Evolutionary conservation across 2,329 filamentous ascomycete genomes (phyloP), one percentile per base, ranked within the genome.

Genomic region (Didymella arachidicola): DNA sequence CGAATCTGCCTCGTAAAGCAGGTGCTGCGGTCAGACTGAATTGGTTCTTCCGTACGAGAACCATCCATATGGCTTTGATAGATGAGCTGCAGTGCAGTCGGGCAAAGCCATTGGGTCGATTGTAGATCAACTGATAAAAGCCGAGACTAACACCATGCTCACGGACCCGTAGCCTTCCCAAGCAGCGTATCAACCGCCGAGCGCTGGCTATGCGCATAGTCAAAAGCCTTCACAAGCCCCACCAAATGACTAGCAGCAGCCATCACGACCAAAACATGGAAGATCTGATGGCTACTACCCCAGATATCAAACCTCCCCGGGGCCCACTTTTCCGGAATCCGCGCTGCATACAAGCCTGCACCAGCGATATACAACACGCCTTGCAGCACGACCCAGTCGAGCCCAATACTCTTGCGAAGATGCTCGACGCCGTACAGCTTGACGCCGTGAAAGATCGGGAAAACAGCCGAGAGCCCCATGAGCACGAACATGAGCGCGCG

Each of bases 231-330:
- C 29, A 91, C 74, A 79, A 98, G 84, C 47, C 91, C 93, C 51
- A 87, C 88, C 59, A 98, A 81, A 80, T 99, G 95, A 25, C 89
- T 86, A 1, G 86, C 84, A 0, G 92, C 94, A 0, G 95, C 95
- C 60, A 93, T 77, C 16, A 98, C 82, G 27, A 99, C 93, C 63
- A 95, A 84, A 38, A 96, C 81, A 79, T 99, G 95, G 77, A 99
- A 99, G 64, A 99, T 90, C 79, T 99, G 95, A 78, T 99, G 95
- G 19, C 92, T 97, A 73, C 89, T 93, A 36, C 95, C 94, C 86
- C 91, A 91, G 50, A 97, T 91, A 78, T 99, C 95, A 72, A 94
- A 97, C 7, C 77, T 81, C 1, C 92, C 91, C 0, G 94, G 95
- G 43, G 81, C 85, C 70, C 84, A 86, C 59, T 92, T 84, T 79